Conservation (phyloP, 768 basidiomycete genomes). For the Gloeopeniophorella convolvens region DNA sequence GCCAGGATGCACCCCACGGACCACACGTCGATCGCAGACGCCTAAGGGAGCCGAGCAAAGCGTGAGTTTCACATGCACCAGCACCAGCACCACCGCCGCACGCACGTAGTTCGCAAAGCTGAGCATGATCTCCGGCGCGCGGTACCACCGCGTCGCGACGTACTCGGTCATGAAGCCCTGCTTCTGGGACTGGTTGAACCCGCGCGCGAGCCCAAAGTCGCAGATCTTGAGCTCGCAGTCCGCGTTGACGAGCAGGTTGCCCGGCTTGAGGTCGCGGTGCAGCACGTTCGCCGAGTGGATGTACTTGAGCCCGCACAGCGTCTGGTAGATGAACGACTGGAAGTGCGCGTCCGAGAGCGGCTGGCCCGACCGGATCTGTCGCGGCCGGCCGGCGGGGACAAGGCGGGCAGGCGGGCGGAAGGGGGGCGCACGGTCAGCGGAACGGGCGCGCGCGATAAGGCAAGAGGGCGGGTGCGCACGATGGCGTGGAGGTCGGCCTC, state of each 20-base stretch:
- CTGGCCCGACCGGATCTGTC: slow-evolving; percentile 82
- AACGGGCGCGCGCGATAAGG: background rate
- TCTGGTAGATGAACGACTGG: slow-evolving; percentile 97
- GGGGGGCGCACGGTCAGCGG: background rate
- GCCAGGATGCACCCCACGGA: slow-evolving; percentile 94
- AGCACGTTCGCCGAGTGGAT: slow-evolving; percentile 98
- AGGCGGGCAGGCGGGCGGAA: too few relatives aligned
- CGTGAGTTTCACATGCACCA: slow-evolving; percentile 22
- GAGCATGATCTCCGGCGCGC: slow-evolving; percentile 98
- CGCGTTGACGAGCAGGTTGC: slow-evolving; percentile 93
- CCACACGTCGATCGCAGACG: slow-evolving; percentile 93
- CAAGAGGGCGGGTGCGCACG: slow-evolving; percentile 39
- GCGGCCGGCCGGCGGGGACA: too few relatives aligned
- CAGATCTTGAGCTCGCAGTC: slow-evolving; percentile 99
- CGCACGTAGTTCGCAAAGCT: slow-evolving; percentile 92
- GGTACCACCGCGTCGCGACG: slow-evolving; percentile 98
- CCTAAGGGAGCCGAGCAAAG: slow-evolving; percentile 40
- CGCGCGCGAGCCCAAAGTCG: slow-evolving; percentile 95
- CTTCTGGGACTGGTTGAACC: slow-evolving; percentile 83
- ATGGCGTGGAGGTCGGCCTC: slow-evolving; percentile 99
- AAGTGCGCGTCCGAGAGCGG: slow-evolving; percentile 88
- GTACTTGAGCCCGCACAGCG: slow-evolving; percentile 95
- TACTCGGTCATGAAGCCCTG: slow-evolving; percentile 99
- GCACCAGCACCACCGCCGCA: slow-evolving; percentile 10
- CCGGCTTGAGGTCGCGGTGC: slow-evolving; percentile 92